Evolutionary conservation across 768 basidiomycete genomes (phyloP).

Genomic region (Trametes maxima): DNA sequence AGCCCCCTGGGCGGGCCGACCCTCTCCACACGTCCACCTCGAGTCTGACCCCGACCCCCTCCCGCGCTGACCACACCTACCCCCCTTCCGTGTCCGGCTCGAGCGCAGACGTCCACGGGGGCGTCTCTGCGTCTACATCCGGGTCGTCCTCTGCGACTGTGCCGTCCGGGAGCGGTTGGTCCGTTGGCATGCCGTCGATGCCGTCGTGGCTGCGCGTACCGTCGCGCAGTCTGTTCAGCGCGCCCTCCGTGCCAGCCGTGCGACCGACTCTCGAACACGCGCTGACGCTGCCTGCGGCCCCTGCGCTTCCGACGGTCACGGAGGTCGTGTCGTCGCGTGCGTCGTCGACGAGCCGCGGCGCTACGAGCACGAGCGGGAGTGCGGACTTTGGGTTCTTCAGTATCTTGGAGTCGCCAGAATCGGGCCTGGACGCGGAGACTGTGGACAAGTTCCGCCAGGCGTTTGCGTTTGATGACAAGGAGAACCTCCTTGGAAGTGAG

Average conservation of each 20-base stretch:
- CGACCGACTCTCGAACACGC: constrained; percentile 25
- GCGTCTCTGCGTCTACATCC: constrained; percentile 28
- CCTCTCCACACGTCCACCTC: constrained; percentile 15
- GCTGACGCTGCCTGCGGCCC: constrained; percentile 28
- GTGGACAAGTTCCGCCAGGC: constrained; percentile 75
- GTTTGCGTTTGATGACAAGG: constrained; percentile 90
- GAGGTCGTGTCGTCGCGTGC: constrained; percentile 60
- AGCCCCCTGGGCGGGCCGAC: constrained; percentile 31
- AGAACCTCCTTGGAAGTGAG: constrained; percentile 86
- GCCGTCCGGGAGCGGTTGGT: constrained; percentile 52
- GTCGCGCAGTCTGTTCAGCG: constrained; percentile 29
- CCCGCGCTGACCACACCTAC: constrained; percentile 67
- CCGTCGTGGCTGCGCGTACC: constrained; percentile 23
- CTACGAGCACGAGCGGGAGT: constrained; percentile 29
- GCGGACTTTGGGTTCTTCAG: constrained; percentile 73
- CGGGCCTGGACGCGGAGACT: constrained; percentile 59
- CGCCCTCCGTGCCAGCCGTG: constrained; percentile 3
- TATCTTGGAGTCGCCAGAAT: constrained; percentile 75
- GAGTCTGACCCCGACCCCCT: constrained; percentile 21
- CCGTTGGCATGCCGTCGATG: constrained; percentile 47
- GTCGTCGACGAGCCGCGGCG: constrained; percentile 27
- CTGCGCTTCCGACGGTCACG: constrained; percentile 44
- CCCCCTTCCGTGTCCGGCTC: constrained; percentile 64
- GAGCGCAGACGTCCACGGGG: constrained; percentile 46
- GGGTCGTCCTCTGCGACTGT: constrained; percentile 31